phyloP scores from a whole-genome alignment of 129 eudicot species.

The Centrapalus pauciflorus region DNA sequence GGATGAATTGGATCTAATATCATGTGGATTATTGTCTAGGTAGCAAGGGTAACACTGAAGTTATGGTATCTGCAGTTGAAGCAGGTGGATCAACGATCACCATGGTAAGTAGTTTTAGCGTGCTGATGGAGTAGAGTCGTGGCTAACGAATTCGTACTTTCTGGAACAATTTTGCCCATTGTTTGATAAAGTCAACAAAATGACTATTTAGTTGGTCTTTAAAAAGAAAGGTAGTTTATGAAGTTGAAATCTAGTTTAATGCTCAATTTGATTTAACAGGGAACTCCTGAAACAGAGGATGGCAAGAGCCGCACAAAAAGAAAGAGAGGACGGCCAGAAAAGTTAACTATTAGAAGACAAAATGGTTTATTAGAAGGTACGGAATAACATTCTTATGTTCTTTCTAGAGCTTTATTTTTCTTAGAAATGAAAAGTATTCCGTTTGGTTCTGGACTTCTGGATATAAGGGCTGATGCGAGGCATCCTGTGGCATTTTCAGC shows the following conservation, averaged over 20 bases:
- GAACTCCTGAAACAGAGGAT: neutral
- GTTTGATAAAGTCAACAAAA: neutral
- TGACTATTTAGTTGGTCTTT: neutral
- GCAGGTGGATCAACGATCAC: neutral
- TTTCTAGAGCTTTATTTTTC: neutral
- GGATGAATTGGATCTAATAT: neutral
- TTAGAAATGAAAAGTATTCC: neutral
- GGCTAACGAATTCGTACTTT: neutral
- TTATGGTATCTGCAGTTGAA: neutral
- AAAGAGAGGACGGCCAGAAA: constrained; percentile 11
- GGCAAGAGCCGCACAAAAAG: constrained; percentile 1
- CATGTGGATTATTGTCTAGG: constrained; percentile 20
- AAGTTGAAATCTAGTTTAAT: neutral
- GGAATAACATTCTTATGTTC: neutral
- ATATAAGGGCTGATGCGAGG: too few species aligned
- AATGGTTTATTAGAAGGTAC: constrained; percentile 3
- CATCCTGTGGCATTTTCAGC: too few species aligned
- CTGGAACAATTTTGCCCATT: neutral
- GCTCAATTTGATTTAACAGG: neutral
- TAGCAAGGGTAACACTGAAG: constrained; percentile 14
- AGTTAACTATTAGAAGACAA: neutral
- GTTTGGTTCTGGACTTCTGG: too few species aligned
- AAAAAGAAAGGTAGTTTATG: neutral
- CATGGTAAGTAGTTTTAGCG: neutral
- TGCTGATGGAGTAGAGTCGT: neutral